These are phyloP conservation scores for Tilletia caries DNA, from an alignment of 1,284 basidiomycete species.

Conservation along the genomic window DNA sequence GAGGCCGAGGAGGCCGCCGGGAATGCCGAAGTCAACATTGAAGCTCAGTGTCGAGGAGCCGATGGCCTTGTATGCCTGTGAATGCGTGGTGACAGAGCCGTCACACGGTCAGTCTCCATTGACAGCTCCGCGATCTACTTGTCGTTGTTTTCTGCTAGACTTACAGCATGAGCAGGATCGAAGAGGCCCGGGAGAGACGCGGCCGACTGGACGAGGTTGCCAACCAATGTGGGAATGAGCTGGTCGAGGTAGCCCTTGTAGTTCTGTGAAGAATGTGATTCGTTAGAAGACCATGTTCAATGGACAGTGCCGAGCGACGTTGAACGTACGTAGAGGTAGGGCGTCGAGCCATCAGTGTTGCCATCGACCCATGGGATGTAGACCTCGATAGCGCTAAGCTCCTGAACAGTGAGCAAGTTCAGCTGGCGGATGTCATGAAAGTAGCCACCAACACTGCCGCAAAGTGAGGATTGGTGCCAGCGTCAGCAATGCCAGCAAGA, in stretches of 20 bases:
- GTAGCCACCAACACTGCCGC: constrained; percentile 4
- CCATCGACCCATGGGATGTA: constrained; percentile 13
- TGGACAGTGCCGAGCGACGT: no score
- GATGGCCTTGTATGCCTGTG: neutral
- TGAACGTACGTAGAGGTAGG: constrained; percentile 3
- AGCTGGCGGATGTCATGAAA: constrained; percentile 10
- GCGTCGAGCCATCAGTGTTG: constrained; percentile 3
- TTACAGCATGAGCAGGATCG: constrained; percentile 8
- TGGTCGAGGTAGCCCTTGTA: constrained; percentile 12
- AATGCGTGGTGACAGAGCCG: neutral
- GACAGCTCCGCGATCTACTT: no score
- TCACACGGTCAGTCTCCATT: no score
- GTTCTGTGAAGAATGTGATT: neutral
- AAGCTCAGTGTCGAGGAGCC: neutral
- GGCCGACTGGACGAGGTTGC: constrained; percentile 11
- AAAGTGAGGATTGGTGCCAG: neutral
- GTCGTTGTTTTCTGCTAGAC: no score
- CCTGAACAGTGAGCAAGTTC: constrained; percentile 8
- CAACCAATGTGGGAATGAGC: constrained; percentile 4
- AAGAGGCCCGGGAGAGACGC: neutral
- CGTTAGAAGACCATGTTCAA: no score
- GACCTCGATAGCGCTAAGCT: constrained; percentile 6
- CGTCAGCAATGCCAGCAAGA: neutral
- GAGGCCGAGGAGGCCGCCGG: neutral
- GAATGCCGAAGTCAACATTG: constrained; percentile 11